phyloP scores from a whole-genome alignment of 2,329 filamentous ascomycete genomes.

The Helicocarpus griseus region DNA sequence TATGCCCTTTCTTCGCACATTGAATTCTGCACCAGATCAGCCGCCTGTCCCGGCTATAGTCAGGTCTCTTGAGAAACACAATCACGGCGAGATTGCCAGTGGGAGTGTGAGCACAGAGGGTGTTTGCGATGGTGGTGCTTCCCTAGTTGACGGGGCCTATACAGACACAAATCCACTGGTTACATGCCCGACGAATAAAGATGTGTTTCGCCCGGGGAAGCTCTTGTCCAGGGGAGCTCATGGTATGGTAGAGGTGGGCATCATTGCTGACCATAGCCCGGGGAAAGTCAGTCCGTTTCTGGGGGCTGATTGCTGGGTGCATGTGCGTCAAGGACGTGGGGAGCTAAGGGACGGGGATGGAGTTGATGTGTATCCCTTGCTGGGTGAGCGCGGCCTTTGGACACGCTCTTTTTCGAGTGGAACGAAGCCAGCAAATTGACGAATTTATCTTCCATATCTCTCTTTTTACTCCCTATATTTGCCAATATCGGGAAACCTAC shows the following conservation, averaged over 20 bases:
- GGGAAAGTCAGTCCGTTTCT: slow-evolving; percentile 18
- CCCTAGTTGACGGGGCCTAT: not conserved
- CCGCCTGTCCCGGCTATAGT: not conserved
- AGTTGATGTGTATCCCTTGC: slow-evolving; percentile 4
- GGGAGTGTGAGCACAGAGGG: not conserved
- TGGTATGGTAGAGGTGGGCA: slow-evolving; percentile 4
- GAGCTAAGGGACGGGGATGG: slow-evolving; percentile 10
- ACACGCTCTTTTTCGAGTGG: too few species aligned
- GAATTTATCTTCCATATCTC: too few species aligned
- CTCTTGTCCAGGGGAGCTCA: not conserved
- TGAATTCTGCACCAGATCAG: slow-evolving; percentile 2
- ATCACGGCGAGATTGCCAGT: not conserved
- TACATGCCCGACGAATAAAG: not conserved
- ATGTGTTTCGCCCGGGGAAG: not conserved
- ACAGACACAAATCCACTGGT: not conserved
- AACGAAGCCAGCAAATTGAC: too few species aligned
- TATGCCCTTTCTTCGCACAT: slow-evolving; percentile 16
- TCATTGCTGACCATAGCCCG: slow-evolving; percentile 15
- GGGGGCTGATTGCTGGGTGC: slow-evolving; percentile 18
- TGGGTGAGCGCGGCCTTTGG: not conserved
- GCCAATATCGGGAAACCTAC: too few species aligned
- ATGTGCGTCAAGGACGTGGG: slow-evolving; percentile 12
- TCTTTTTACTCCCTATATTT: too few species aligned
- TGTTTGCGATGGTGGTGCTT: not conserved
- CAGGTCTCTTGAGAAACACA: too few species aligned